These are phyloP conservation scores for Solanum lycopersicoides DNA, from an alignment of 257 asterid genomes.

Conservation along the genomic window DNA sequence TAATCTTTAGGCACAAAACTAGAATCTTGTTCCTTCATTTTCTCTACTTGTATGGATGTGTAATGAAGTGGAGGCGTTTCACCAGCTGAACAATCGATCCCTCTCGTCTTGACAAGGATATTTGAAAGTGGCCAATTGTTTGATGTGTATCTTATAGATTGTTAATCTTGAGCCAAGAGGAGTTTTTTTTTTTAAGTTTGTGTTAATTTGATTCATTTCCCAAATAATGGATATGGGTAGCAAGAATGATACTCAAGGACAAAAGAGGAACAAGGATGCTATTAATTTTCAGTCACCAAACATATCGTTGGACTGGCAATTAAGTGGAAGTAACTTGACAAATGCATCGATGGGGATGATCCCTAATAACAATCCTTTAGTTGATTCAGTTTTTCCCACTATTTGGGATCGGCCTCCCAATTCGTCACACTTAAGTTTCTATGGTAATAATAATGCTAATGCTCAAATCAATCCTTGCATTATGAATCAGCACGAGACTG, in stretches of 20 bases:
- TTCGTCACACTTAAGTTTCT: constrained; percentile 21
- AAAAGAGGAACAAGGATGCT: constrained; percentile 30
- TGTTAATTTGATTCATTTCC: background rate
- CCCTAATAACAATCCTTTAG: constrained; percentile 26
- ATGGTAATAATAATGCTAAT: constrained; percentile 28
- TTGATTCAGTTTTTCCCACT: constrained; percentile 37
- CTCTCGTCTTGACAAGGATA: background rate
- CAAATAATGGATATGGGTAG: constrained; percentile 33
- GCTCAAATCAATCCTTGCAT: constrained; percentile 26
- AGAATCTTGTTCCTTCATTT: background rate
- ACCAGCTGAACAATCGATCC: background rate
- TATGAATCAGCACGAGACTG: constrained; percentile 15
- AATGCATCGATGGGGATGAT: constrained; percentile 8
- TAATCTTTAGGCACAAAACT: background rate
- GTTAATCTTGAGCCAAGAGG: background rate
- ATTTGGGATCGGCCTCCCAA: constrained; percentile 50
- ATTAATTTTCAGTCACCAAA: constrained; percentile 28
- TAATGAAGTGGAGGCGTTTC: background rate
- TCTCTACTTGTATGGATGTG: background rate
- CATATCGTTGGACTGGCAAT: constrained; percentile 55
- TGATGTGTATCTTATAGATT: background rate
- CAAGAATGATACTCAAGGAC: constrained; percentile 38
- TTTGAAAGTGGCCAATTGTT: background rate
- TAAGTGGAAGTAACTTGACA: constrained; percentile 26
- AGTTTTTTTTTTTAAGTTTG: background rate